Conservation (phyloP, 257 asterid species). For the Verbascum thapsus region DNA sequence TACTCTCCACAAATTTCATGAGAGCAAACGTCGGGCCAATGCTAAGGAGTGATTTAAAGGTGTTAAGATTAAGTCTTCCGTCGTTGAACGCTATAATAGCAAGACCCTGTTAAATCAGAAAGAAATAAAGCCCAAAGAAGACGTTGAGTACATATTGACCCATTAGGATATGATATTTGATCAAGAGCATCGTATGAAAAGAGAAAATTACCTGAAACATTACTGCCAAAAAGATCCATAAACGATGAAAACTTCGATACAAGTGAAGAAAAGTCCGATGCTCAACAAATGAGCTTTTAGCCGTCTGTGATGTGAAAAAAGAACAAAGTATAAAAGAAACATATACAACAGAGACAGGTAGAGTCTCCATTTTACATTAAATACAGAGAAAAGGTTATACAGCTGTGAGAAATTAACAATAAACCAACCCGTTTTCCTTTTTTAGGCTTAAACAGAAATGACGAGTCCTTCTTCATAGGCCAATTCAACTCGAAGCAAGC, state of each 20-base stretch:
- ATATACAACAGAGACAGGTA: neutral
- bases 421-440: slow-evolving; percentile 83
- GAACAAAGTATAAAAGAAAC: slow-evolving; percentile 22
- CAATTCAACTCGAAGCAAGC: slow-evolving; percentile 84
- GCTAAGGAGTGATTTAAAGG: slow-evolving; percentile 79
- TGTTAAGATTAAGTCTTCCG: slow-evolving; percentile 63
- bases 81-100: slow-evolving; percentile 78
- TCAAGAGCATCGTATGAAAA: slow-evolving; percentile 16
- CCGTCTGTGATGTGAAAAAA: slow-evolving; percentile 57
- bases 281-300: slow-evolving; percentile 94
- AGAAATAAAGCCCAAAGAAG: slow-evolving; percentile 26
- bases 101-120: slow-evolving; percentile 60
- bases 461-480: slow-evolving; percentile 73
- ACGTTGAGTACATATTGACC: slow-evolving; percentile 11
- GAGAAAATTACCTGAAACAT: slow-evolving; percentile 85
- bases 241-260: slow-evolving; percentile 94
- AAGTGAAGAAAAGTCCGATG: slow-evolving; percentile 95
- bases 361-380: neutral
- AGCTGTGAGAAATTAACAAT: slow-evolving; percentile 22
- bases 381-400: slow-evolving; percentile 8
- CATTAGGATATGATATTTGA: slow-evolving; percentile 20
- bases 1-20: slow-evolving; percentile 91
- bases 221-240: slow-evolving; percentile 87
- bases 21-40: slow-evolving; percentile 84
- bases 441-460: slow-evolving; percentile 64